phyloP scores from a whole-genome alignment of 2,329 filamentous ascomycete species.

The Claviceps africana region DNA sequence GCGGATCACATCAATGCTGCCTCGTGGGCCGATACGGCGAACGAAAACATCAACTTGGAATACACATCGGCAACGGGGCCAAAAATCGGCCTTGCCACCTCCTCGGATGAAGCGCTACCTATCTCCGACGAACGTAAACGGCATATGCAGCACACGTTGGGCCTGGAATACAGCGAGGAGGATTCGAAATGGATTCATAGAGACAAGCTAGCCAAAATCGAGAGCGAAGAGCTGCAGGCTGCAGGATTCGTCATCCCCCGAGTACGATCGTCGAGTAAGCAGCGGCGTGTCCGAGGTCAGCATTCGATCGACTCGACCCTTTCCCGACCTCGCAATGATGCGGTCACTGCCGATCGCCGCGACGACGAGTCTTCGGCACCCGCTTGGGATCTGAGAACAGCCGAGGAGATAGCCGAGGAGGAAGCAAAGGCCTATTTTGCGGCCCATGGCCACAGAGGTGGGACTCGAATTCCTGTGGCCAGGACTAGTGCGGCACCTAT shows the following conservation, averaged over 20 bases:
- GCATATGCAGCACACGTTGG: slow-evolving; percentile 13
- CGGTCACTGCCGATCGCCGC: slow-evolving; percentile 20
- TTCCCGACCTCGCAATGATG: slow-evolving; percentile 31
- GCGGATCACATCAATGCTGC: slow-evolving; percentile 18
- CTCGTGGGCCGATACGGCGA: slow-evolving; percentile 12
- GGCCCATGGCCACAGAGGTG: slow-evolving; percentile 41
- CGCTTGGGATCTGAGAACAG: slow-evolving; percentile 59
- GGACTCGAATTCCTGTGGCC: slow-evolving; percentile 76
- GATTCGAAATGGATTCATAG: slow-evolving; percentile 73
- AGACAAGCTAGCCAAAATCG: slow-evolving; percentile 70
- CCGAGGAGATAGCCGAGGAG: slow-evolving; percentile 61
- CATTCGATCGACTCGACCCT: slow-evolving; percentile 4
- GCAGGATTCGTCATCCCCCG: slow-evolving; percentile 53
- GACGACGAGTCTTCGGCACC: slow-evolving; percentile 24
- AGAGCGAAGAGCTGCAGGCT: slow-evolving; percentile 66
- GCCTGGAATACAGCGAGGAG: slow-evolving; percentile 30
- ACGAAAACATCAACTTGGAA: slow-evolving; percentile 10
- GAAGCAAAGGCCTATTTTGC: slow-evolving; percentile 37
- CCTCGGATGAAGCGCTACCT: slow-evolving; percentile 7
- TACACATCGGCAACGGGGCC: slow-evolving; percentile 13
- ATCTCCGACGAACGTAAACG: slow-evolving; percentile 14
- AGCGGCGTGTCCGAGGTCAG: slow-evolving; percentile 15
- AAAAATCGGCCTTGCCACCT: slow-evolving; percentile 9
- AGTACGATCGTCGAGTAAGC: slow-evolving; percentile 38
- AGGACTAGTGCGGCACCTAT: slow-evolving; percentile 68